A percentile compares a stretch with the other conserved stretches of the same genome.
Evolutionary conservation across 2,329 filamentous ascomycete species (phyloP).

Genomic region (Aspergillus proliferans): DNA sequence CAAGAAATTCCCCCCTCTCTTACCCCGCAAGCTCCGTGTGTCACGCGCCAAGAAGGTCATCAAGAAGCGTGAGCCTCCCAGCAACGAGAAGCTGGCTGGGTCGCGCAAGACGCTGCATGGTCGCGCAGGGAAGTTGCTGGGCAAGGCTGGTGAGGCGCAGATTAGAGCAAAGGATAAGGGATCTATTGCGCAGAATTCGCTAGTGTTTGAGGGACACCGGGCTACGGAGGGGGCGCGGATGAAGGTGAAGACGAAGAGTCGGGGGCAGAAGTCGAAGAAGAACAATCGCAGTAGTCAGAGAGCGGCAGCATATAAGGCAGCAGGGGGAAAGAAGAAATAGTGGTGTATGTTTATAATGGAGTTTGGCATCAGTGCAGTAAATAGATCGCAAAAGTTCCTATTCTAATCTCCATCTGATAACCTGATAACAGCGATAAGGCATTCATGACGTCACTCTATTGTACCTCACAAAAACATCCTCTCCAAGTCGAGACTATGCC

Average conservation of each 20-base stretch:
- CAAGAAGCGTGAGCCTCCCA: slow-evolving; percentile 32
- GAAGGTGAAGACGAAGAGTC: slow-evolving; percentile 34
- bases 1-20: slow-evolving; percentile 89
- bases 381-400: too few species aligned
- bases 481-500: too few species aligned
- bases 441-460: background rate
- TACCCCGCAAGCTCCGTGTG: slow-evolving; percentile 82
- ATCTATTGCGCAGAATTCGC: slow-evolving; percentile 25
- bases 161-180: slow-evolving; percentile 23
- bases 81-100: slow-evolving; percentile 16
- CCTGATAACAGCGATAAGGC: background rate
- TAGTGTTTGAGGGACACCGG: slow-evolving; percentile 43
- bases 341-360: background rate
- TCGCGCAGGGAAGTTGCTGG: slow-evolving; percentile 33
- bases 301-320: slow-evolving; percentile 38
- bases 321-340: slow-evolving; percentile 25
- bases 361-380: background rate
- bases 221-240: slow-evolving; percentile 29
- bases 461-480: background rate
- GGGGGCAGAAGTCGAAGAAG: slow-evolving; percentile 35
- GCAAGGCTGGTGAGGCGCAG: slow-evolving; percentile 33
- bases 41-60: slow-evolving; percentile 70
- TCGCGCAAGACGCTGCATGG: slow-evolving; percentile 33
- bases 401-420: too few species aligned
- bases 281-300: slow-evolving; percentile 38